These are phyloP conservation scores for Melaleuca alternifolia DNA, from an alignment of 345 rosid genomes.

Conservation along the genomic window DNA sequence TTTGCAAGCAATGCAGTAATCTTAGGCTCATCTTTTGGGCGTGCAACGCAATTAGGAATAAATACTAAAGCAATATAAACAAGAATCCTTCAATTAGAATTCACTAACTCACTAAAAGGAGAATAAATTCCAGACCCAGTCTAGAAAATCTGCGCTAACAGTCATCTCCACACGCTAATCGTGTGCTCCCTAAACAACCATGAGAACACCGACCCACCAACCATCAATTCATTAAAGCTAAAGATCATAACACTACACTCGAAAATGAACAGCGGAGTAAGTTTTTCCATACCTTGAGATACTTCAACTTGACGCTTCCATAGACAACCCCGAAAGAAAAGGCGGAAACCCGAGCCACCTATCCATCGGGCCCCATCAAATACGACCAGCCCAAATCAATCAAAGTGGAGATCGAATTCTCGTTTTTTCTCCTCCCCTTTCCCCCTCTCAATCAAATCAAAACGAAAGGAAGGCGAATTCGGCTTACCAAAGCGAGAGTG, in stretches of 20 bases:
- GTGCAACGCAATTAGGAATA: not conserved
- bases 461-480: not conserved
- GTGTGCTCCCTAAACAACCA: not conserved
- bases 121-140: not conserved
- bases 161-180: not conserved
- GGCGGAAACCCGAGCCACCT: conserved; percentile 94
- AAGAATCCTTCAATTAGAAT: not conserved
- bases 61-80: not conserved
- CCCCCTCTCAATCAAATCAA: not conserved
- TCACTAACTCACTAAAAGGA: not conserved
- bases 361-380: not conserved
- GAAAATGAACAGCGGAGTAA: not conserved
- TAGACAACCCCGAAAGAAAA: conserved; percentile 61
- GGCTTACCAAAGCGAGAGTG: conserved; percentile 65
- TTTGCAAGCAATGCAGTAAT: not conserved
- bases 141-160: not conserved
- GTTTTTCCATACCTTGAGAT: conserved; percentile 39
- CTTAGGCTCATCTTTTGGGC: not conserved
- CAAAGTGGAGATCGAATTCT: not conserved
- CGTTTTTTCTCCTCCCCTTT: not conserved
- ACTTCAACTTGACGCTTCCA: conserved; percentile 80
- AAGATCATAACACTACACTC: not conserved
- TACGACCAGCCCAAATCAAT: not conserved
- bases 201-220: not conserved
- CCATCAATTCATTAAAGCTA: not conserved